Base-by-base conservation (phyloP, 805 yeast species). In the Cyberlindnera mississippiensis region DNA sequence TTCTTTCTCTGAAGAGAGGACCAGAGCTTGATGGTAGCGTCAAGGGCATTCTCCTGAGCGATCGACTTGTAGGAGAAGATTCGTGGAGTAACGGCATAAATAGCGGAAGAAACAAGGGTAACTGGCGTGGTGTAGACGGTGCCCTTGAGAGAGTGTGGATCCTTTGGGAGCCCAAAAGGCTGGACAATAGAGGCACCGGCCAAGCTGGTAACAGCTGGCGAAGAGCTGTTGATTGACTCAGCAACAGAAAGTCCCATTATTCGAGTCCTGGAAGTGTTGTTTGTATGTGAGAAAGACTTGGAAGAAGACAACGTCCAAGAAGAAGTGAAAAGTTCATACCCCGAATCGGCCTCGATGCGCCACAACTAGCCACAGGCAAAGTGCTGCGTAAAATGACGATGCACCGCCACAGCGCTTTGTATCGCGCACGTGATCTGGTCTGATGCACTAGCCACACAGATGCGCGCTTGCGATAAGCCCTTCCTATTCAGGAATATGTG, bases 21-120 rank as follows among this genome's bases (percentile, higher is more conserved):
- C 96, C 96, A 88, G 38, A 72, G 61, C 47, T 68, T 69, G 48
- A 83, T 58, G 36, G 77, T 71, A n/a, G 69, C 60, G 60, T 83
- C 87, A 38, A 86, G 66, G 35, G 76, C 68, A 51, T 78, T 73
- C 4, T 76, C 71, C 41, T 78, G 76, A n/a, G 79, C 81, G 32
- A 78, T 68, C 12, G 88, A 72, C 50, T 81, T 80, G 63, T 83
- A 90, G 45, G 82, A 73, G 67, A 86, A 86, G 48, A 85, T 70
- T 48, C 74, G 71, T 45, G 71, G 61, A 32, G 71, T 69, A 42
- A 71, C 58, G 57, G 46, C 58, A 55, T 78, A 80, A 24, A 81
- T 58, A 6, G 82, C 69, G 42, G 82, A 76, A 41, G 71, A 63
- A 46, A 81, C 68, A 27, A 80, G 64, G 37, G 78, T 72, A 37